Percentiles rank a stretch among this genome's conserved stretches.
phyloP scores from a whole-genome alignment of 2,329 filamentous ascomycete genomes.

The Pseudogymnoascus sp. region DNA sequence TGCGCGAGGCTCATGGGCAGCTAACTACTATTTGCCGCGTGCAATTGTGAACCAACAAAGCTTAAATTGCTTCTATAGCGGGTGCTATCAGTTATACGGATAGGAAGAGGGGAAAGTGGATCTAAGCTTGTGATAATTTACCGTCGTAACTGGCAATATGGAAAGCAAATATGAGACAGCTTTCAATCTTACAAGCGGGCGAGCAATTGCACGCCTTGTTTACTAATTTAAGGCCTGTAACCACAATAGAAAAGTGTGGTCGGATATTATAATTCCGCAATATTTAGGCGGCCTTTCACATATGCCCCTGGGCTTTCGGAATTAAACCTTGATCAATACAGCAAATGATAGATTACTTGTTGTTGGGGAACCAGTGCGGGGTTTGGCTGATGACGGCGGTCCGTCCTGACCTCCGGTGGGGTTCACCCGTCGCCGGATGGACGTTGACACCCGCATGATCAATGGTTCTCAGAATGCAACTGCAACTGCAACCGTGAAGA shows the following conservation, averaged over 20 bases:
- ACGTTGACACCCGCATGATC: not conserved
- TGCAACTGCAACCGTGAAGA: not conserved
- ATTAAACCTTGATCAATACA: not conserved
- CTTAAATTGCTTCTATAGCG: not conserved
- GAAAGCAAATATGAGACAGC: not conserved
- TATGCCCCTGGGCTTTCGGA: not conserved
- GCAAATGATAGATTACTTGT: not conserved
- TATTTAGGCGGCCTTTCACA: not conserved
- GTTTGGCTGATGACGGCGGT: not conserved
- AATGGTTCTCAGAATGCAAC: not conserved
- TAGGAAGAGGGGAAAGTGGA: not conserved
- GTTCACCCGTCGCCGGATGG: not conserved
- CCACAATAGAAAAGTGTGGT: not conserved
- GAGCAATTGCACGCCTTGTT: not conserved
- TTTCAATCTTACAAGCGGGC: not conserved
- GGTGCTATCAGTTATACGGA: not conserved
- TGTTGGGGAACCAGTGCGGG: not conserved
- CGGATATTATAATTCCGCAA: slow-evolving; percentile 7
- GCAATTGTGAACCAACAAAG: not conserved
- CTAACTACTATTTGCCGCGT: not conserved
- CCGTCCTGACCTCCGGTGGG: not conserved
- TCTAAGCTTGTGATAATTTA: not conserved
- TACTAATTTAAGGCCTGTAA: not conserved
- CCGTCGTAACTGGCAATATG: not conserved
- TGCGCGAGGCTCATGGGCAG: not conserved